Conservation (phyloP, 164 flowering plant species). For the Dillenia suffruticosa region DNA sequence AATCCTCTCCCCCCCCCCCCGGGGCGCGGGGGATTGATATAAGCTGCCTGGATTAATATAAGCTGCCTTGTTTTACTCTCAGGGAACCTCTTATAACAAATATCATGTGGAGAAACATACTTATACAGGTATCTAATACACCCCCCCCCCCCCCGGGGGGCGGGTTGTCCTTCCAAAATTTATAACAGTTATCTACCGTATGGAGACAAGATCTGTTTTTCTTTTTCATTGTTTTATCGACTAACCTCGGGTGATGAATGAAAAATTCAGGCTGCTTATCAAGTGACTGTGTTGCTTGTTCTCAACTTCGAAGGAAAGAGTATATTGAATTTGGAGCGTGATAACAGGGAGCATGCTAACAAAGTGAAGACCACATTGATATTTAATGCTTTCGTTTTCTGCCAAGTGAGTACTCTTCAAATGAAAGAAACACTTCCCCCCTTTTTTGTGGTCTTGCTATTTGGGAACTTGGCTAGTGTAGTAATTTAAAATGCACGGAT, state of each 20-base stretch:
- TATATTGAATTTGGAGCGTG: constrained; percentile 37
- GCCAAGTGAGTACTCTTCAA: constrained; percentile 54
- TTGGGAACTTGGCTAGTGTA: too few relatives aligned
- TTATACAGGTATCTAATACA: constrained; percentile 55
- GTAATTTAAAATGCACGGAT: too few relatives aligned
- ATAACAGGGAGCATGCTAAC: constrained; percentile 28
- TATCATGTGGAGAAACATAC: constrained; percentile 95
- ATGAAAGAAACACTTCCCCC: too few relatives aligned
- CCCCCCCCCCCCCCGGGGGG: too few relatives aligned
- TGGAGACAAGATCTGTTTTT: not conserved
- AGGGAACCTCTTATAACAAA: constrained; percentile 96
- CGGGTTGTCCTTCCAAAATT: too few relatives aligned
- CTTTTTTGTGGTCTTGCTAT: too few relatives aligned
- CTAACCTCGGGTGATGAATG: not conserved
- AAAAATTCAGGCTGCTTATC: constrained; percentile 74
- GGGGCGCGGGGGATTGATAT: not conserved
- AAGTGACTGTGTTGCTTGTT: constrained; percentile 75
- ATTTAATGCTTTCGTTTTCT: constrained; percentile 87
- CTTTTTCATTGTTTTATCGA: not conserved
- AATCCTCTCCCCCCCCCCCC: too few relatives aligned
- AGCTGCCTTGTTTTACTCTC: constrained; percentile 5
- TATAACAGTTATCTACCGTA: too few relatives aligned
- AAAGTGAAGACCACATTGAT: constrained; percentile 77
- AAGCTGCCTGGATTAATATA: not conserved
- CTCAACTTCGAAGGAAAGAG: constrained; percentile 65